Evolutionary conservation across 73 alveolate species (phyloP).

Genomic region (Tetrahymena thermophila): DNA sequence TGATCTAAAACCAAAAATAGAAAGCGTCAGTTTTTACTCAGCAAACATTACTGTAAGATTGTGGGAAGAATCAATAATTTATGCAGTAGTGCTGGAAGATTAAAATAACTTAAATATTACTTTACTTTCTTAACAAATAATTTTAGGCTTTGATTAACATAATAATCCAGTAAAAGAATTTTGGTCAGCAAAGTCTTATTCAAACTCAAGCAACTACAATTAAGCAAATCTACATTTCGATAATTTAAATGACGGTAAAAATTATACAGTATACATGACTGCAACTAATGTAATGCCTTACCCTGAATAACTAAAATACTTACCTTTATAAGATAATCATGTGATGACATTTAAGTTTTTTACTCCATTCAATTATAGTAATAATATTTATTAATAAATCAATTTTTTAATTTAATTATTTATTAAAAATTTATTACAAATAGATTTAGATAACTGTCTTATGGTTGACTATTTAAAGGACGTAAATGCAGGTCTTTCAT

Average conservation of each 20-base stretch:
- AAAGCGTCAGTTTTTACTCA: neutral
- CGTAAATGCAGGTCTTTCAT: neutral
- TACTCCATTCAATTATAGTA: neutral
- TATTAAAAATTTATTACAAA: neutral
- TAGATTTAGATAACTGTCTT: neutral
- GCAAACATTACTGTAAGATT: neutral
- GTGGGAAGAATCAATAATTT: neutral
- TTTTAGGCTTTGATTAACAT: neutral
- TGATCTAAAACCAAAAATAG: neutral
- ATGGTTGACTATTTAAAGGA: neutral
- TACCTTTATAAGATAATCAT: neutral
- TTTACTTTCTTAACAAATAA: neutral
- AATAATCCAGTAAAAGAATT: neutral
- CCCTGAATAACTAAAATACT: neutral
- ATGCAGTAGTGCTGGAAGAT: neutral
- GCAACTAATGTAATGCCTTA: neutral
- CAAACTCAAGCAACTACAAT: neutral
- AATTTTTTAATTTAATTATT: neutral
- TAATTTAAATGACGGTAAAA: neutral
- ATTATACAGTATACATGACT: neutral
- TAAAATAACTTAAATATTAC: neutral
- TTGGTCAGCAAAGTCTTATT: neutral
- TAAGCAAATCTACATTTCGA: neutral
- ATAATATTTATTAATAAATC: neutral
- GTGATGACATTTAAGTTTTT: neutral